Base-by-base conservation (phyloP, 2,329 filamentous ascomycete species). In the Cladosporium sp. region DNA sequence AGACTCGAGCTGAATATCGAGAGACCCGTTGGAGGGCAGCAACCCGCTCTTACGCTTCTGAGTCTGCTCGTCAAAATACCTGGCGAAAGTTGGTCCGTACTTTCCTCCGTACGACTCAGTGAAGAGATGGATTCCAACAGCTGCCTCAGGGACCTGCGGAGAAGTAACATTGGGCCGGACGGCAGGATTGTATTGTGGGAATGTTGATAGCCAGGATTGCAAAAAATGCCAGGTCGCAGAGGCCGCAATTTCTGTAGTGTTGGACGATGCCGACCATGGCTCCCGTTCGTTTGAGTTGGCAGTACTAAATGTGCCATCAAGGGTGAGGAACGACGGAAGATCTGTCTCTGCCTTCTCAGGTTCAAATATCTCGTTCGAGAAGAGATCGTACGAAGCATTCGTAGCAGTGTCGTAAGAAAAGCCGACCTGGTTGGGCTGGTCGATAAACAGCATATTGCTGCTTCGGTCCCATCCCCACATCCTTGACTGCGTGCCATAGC, bases 361-460 rank as follows among this genome's bases (percentile, higher is more conserved):
- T 15, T 80, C 76, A 55, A 78, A 79, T 38, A 82, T 73, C 14
- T 77, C 74, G 44, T 75, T 77, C 2, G 78, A 79, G 38, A 82
- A 68, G 21, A 87, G 76, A 26, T 86, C 78, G 26, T 87, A 73
- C 7, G 88, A 88, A 18, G 85, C 84, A 71, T 92, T 88, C 10
- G 84, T 86, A 8, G 84, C 80, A 30, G 82, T 83, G 73, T 92
- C 91, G 73, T 86, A 88, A 1, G 88, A 90, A 70, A 90, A 88
- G 30, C 87, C 86, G 59, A 92, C 86, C 77, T 92, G 88, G 68
- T 88, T 88, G 28, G 88, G 88, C 85, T 92, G 76, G 60, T 83
- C 82, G 66, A 88, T 84, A 74, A 85, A 88, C 58, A 88, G 79
- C 73, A 88, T 79, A 70, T 88, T 88, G 38, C 84, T 84, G 55